Percentiles rank a stretch among this genome's conserved stretches.
Evolutionary conservation across 371 early-diverging fungal species (phyloP).

Genomic region (Funneliformis caledonium): DNA sequence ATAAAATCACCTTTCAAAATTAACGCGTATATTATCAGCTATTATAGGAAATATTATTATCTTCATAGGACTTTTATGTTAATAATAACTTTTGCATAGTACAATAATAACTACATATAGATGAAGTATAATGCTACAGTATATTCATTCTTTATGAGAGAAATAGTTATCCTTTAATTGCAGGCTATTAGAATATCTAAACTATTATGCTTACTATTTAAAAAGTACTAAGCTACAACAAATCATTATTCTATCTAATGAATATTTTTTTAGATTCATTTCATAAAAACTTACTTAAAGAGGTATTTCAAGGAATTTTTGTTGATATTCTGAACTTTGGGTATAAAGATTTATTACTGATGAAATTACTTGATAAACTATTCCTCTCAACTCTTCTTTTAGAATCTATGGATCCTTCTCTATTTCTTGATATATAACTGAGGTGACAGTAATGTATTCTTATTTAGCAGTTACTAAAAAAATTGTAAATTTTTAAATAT

Average conservation of each 20-base stretch:
- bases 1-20: not conserved
- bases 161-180: too few species aligned
- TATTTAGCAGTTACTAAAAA: too few species aligned
- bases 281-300: not conserved
- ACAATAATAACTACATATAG: not conserved
- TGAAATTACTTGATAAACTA: not conserved
- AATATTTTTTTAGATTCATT: not conserved
- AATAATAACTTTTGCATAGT: constrained; percentile 12
- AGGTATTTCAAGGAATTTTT: not conserved
- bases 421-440: not conserved
- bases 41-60: not conserved
- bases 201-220: too few species aligned
- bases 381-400: not conserved
- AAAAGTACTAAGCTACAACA: too few species aligned
- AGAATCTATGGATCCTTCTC: too few species aligned
- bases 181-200: too few species aligned
- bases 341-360: too few species aligned
- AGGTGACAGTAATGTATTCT: not conserved
- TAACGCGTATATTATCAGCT: not conserved
- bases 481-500: too few species aligned
- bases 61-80: not conserved
- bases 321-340: not conserved
- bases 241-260: too few species aligned
- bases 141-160: too few species aligned
- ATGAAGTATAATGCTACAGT: too few species aligned